Conservation (phyloP, 139 green algal genomes). For the Picochlorum sp. region DNA sequence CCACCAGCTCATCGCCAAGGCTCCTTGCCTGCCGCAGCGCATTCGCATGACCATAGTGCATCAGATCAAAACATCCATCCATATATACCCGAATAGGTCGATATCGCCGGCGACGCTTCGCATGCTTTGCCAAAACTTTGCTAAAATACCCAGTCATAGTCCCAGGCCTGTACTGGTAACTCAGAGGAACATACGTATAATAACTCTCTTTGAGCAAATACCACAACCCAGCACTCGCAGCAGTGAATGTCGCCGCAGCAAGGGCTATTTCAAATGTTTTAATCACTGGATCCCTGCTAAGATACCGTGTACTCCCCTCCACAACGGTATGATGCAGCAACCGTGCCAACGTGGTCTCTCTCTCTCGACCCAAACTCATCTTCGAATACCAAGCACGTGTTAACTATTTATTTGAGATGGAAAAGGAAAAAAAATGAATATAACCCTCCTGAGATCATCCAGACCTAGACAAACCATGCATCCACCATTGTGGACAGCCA, state of each 20-base stretch:
- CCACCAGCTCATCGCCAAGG: constrained; percentile 87
- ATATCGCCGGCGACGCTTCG: constrained; percentile 56
- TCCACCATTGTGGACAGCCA: too few species aligned
- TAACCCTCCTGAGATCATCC: too few species aligned
- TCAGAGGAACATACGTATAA: constrained; percentile 34
- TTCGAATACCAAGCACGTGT: too few species aligned
- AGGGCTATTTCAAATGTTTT: not conserved
- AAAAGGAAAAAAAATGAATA: too few species aligned
- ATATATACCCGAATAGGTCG: constrained; percentile 90
- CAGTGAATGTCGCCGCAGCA: constrained; percentile 5
- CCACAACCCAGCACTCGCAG: constrained; percentile 21
- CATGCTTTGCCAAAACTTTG: constrained; percentile 58
- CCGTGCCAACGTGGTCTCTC: too few species aligned
- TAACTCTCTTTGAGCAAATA: constrained; percentile 22
- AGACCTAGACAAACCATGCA: too few species aligned
- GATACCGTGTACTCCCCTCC: not conserved
- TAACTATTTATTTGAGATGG: too few species aligned
- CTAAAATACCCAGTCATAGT: constrained; percentile 76
- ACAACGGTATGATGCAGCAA: not conserved
- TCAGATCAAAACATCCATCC: constrained; percentile 99
- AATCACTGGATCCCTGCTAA: not conserved
- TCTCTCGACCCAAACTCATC: too few species aligned
- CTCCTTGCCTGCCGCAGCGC: constrained; percentile 82
- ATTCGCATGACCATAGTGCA: constrained; percentile 99
- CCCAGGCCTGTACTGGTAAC: constrained; percentile 87